These are phyloP conservation scores for Fusarium poae DNA, from an alignment of 2,329 filamentous ascomycete genomes.

Conservation along the genomic window DNA sequence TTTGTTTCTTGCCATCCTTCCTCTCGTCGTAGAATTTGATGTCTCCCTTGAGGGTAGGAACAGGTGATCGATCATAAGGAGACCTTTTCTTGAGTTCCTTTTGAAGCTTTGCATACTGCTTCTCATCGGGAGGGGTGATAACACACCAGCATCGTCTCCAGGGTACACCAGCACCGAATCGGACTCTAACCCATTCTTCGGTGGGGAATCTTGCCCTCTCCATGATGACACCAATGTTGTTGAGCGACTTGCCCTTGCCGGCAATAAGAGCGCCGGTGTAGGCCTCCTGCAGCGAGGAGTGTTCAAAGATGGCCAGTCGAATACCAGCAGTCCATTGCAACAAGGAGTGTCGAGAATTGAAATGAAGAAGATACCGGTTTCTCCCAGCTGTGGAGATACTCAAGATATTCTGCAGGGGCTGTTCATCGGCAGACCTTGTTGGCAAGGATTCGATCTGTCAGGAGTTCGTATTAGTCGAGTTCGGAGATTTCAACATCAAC, in stretches of 20 bases:
- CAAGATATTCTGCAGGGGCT: slow-evolving; percentile 91
- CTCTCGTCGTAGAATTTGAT: slow-evolving; percentile 95
- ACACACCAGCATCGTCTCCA: slow-evolving; percentile 99
- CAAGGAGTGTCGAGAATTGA: slow-evolving; percentile 92
- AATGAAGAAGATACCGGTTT: slow-evolving; percentile 95
- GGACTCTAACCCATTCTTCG: slow-evolving; percentile 94
- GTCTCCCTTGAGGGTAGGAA: slow-evolving; percentile 80
- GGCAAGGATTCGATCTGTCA: slow-evolving; percentile 86
- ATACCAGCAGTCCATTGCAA: slow-evolving; percentile 97
- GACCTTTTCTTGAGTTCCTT: slow-evolving; percentile 86
- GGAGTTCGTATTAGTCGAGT: slow-evolving; percentile 36
- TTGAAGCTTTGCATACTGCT: slow-evolving; percentile 85
- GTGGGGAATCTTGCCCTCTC: slow-evolving; percentile 81
- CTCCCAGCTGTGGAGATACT: slow-evolving; percentile 95
- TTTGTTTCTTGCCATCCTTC: slow-evolving; percentile 82
- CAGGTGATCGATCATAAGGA: slow-evolving; percentile 80
- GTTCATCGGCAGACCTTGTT: slow-evolving; percentile 80
- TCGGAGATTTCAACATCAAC: slow-evolving; percentile 3
- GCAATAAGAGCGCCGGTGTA: slow-evolving; percentile 97
- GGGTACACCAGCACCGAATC: slow-evolving; percentile 94
- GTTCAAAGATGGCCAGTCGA: slow-evolving; percentile 92
- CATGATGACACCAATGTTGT: slow-evolving; percentile 92
- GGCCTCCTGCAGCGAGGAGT: slow-evolving; percentile 91
- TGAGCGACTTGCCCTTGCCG: slow-evolving; percentile 88
- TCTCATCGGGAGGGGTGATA: slow-evolving; percentile 91